Percentiles rank a stretch among this genome's conserved stretches.
Conservation (phyloP, 2,329 filamentous ascomycete species). For the Pestalotiopsis sp. region DNA sequence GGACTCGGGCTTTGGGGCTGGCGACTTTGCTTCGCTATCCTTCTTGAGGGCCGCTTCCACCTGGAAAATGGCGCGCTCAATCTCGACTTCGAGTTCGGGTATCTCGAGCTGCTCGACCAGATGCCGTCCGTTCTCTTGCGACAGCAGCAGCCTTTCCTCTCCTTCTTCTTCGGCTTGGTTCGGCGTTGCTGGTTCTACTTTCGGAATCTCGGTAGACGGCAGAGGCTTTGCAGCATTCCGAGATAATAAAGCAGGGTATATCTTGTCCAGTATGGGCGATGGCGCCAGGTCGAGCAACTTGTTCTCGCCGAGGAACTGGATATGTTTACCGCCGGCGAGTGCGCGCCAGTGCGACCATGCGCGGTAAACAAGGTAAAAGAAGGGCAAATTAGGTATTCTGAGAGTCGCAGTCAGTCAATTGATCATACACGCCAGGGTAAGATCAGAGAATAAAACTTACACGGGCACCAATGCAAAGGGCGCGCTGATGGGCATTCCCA, state of each 20-base stretch:
- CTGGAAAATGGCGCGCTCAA: constrained; percentile 78
- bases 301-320: constrained; percentile 79
- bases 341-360: constrained; percentile 93
- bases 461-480: constrained; percentile 85
- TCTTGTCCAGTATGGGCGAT: constrained; percentile 70
- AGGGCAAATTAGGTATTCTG: constrained; percentile 90
- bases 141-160: constrained; percentile 45
- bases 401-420: constrained; percentile 19
- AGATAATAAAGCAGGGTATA: constrained; percentile 59
- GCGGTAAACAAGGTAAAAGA: constrained; percentile 93
- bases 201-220: constrained; percentile 21
- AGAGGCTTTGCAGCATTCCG: constrained; percentile 25
- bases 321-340: constrained; percentile 79
- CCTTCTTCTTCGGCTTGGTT: constrained; percentile 38
- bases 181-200: constrained; percentile 19
- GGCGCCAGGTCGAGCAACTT: constrained; percentile 69
- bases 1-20: constrained; percentile 14
- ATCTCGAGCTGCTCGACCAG: constrained; percentile 66
- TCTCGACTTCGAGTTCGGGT: constrained; percentile 71
- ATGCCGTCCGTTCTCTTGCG: constrained; percentile 55
- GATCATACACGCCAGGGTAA: background rate
- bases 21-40: constrained; percentile 27
- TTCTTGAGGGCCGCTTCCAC: constrained; percentile 57
- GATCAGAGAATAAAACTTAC: constrained; percentile 54
- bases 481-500: constrained; percentile 80